phyloP scores from a whole-genome alignment of 495 filamentous ascomycete species.

The Staphylotrichum tortipilum region DNA sequence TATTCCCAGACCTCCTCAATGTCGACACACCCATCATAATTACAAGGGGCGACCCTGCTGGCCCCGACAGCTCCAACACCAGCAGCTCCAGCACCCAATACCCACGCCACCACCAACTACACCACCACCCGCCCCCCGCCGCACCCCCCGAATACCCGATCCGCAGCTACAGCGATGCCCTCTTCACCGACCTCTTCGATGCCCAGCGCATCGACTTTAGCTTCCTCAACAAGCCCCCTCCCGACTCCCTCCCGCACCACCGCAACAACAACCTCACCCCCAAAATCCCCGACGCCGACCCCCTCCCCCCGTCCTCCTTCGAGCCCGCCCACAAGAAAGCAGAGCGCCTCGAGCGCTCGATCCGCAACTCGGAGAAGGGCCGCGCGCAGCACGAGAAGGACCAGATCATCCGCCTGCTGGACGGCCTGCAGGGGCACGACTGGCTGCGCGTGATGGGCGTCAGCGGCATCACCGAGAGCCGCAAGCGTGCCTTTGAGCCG shows the following conservation, averaged over 20 bases:
- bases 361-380: slow-evolving; percentile 88
- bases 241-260: not conserved
- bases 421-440: slow-evolving; percentile 80
- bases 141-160: slow-evolving; percentile 20
- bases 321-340: slow-evolving; percentile 64
- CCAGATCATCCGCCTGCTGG: slow-evolving; percentile 74
- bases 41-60: no score
- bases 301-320: slow-evolving; percentile 59
- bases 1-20: slow-evolving; percentile 46
- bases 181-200: slow-evolving; percentile 43
- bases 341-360: slow-evolving; percentile 82
- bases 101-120: slow-evolving; percentile 1
- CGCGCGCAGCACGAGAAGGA: slow-evolving; percentile 86
- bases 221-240: slow-evolving; percentile 26
- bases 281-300: slow-evolving; percentile 41
- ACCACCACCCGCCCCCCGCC: slow-evolving; percentile 24
- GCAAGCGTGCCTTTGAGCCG: slow-evolving; percentile 76
- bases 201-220: slow-evolving; percentile 49
- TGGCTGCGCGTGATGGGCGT: slow-evolving; percentile 95
- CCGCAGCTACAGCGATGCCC: slow-evolving; percentile 37
- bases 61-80: slow-evolving; percentile 12
- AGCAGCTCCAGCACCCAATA: slow-evolving; percentile 10
- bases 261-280: not conserved
- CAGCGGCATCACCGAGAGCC: slow-evolving; percentile 69
- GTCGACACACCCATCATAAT: slow-evolving; percentile 53